Conservation (phyloP, 2,329 filamentous ascomycete genomes). For the Talaromyces sp. region DNA sequence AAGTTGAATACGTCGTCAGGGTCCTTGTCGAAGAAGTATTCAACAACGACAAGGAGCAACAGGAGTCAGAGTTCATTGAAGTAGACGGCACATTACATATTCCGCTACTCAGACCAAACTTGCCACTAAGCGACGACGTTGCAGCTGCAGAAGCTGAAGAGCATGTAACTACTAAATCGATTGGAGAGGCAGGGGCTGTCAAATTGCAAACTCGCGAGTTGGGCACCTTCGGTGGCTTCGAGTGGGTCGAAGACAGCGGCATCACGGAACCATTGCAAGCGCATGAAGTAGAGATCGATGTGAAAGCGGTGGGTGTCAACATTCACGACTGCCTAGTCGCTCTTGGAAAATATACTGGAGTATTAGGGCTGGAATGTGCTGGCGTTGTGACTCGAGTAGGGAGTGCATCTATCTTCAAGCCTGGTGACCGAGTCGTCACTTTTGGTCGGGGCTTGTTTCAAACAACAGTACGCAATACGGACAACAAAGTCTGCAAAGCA, state of each 20-base stretch:
- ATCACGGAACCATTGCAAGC: neutral
- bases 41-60: neutral
- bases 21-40: neutral
- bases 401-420: neutral
- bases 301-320: neutral
- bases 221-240: neutral
- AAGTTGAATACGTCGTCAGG: neutral
- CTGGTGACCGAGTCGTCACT: neutral
- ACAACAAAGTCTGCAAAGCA: neutral
- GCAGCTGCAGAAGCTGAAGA: neutral
- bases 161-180: neutral
- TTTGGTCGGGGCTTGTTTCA: neutral
- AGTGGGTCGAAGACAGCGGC: neutral
- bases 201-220: neutral
- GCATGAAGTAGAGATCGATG: slow-evolving; percentile 6
- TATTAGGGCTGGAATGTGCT: slow-evolving; percentile 1
- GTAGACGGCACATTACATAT: neutral
- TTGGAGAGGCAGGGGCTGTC: neutral
- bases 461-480: neutral
- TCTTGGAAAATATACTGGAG: neutral
- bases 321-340: slow-evolving; percentile 2
- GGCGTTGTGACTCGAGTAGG: slow-evolving; percentile 2
- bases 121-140: neutral
- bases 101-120: neutral
- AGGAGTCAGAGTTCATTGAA: neutral